Base-by-base conservation (phyloP, 1,139 yeast species). In the Saccharomycopsis phalli region DNA sequence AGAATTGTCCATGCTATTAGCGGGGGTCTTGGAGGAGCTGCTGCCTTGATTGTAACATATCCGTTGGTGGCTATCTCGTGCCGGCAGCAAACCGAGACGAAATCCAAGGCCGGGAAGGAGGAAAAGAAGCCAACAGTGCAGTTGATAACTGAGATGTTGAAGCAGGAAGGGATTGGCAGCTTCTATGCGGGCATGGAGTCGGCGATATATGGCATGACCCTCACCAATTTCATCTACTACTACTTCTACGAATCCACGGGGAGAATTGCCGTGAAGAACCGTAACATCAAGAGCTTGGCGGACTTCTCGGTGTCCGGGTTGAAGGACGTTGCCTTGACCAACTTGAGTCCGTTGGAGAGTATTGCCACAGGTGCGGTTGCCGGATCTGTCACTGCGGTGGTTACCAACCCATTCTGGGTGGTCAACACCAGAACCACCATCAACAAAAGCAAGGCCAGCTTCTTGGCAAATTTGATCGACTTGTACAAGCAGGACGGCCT, bases 331-430 rank as follows among this genome's bases (percentile, higher is more conserved):
- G 4, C 40, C 45, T 8, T 42, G 36, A 23, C 59, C 38, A 77
- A 76, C 1, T 61, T 80, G 39, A 61, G 78, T 13, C 77, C 95
- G 1, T 45, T 70, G 10, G 94, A 87, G 59, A 76, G 88, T 43
- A 81, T 87, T 53, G 48, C 72, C 3, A 79, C 88, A 2, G 95
- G 95, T 14, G 81, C 93, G 1, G 66, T 83, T 52, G 94, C 96
- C 2, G 96, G 97, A 0, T 73, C 88, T 6, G 73, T 87, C 33
- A 86, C 96, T 2, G 83, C 88, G 45, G 66, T 83, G 18, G 71
- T 81, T 14, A 79, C 95, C n/a, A 88, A 88, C 60, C 97, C 97
- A 27, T 78, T 87, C 52, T 87, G 97, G 97, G 94, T 86, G 29
- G 93, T 91, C 42, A 86, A 86, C 57, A 86, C 95, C 2, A 69